Evolutionary conservation across 1,284 basidiomycete species (phyloP).

Genomic region (Heterobasidion annosum): DNA sequence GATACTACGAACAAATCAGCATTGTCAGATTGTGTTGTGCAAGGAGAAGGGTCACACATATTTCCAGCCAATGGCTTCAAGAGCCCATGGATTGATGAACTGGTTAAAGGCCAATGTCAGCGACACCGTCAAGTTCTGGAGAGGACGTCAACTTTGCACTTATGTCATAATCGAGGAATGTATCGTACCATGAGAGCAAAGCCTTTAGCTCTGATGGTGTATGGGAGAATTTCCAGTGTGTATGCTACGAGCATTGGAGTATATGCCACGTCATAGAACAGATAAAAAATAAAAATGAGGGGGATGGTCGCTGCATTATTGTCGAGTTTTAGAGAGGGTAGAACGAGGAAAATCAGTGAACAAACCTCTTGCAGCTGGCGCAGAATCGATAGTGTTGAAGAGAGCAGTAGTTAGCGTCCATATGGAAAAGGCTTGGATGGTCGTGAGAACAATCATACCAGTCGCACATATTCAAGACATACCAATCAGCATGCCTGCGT

Average conservation of each 20-base stretch:
- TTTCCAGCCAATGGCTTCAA: conserved; percentile 59
- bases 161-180: neutral
- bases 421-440: conserved; percentile 34
- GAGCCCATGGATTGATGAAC: conserved; percentile 65
- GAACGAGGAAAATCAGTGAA: neutral
- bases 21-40: conserved; percentile 3
- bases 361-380: conserved; percentile 44
- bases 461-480: conserved; percentile 9
- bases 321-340: neutral
- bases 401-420: conserved; percentile 56
- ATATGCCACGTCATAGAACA: conserved; percentile 62
- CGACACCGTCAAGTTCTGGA: conserved; percentile 48
- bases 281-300: conserved; percentile 62
- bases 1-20: conserved; percentile 24
- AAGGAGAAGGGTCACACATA: conserved; percentile 30
- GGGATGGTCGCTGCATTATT: conserved; percentile 45
- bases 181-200: conserved; percentile 52
- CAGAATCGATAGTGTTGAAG: conserved; percentile 36
- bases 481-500: conserved; percentile 58
- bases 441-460: neutral
- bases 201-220: conserved; percentile 58
- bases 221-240: conserved; percentile 62
- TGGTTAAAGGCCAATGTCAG: conserved; percentile 59
- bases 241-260: conserved; percentile 57
- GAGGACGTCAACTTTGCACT: neutral